Evolutionary conservation across 352 stramenopile species (phyloP), one percentile per base, ranked within the genome.

Genomic region (Globisporangium spiculum): DNA sequence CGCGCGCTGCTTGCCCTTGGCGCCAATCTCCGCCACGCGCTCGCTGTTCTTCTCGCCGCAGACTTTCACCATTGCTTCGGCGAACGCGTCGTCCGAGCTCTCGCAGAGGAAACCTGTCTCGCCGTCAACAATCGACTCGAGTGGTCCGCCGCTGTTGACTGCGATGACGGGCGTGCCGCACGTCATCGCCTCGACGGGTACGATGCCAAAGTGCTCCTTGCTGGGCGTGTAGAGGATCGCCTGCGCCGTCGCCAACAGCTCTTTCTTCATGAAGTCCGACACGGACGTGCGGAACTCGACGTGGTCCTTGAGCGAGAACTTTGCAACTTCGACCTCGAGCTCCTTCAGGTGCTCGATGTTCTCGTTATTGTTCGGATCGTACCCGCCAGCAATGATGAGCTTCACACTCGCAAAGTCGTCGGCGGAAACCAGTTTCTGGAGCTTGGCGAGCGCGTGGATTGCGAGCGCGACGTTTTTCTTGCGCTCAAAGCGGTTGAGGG

Each of bases 191-290:
- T 99, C 97, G 18, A 99, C 81, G 0, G 97, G 97, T 1, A 99
- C 97, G 69, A 99, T 99, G n/a, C 97, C 97, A 79, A 99, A 99
- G 76, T 99, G 97, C 77, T 99, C 97, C 41, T 94, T 88, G 63
- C 96, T 85, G 10, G 97, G 97, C 46, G 97, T 99, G 75, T 99
- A 99, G 20, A 99, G 74, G 36, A 99, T 87, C 32, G 90, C 94
- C 16, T 86, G 81, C 3, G 94, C 92, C 2, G 79, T 89, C 53
- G 78, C 72, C 32, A 99, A 80, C 32, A 99, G 72, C 38, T 87
- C 72, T 4, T 92, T 88, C 65, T 97, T 93, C 77, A 91, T 91
- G 16, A 73, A 70, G 75, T 98, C 92, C 0, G 84, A 93, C 48
- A 98, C 86, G 0, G 91, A 98, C 54, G 87, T 89, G 34, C 81